Evolutionary conservation across 768 basidiomycete genomes (phyloP), one percentile per base, ranked within the genome.

Genomic region (Russula sp.): DNA sequence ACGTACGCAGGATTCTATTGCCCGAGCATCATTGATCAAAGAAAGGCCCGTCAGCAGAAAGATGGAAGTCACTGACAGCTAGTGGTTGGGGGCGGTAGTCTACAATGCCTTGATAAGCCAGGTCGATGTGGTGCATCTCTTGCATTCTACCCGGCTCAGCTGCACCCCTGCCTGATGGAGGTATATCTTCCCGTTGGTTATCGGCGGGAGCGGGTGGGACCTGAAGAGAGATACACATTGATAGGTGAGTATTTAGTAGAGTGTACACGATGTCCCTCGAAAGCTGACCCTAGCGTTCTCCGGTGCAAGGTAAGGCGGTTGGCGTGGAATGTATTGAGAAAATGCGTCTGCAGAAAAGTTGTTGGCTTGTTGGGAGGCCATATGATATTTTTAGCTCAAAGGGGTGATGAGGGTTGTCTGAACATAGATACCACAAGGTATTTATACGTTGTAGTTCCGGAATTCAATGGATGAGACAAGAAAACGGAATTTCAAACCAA

Each of bases 151-250:
- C n/a, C 9, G n/a, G 46, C n/a, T 22, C 22, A 48, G 22, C 9
- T 24, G 48, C 32, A 7, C 22, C 30, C 46, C 46, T 24, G 3
- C 0, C 22, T 48, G n/a, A n/a, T 0, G 48, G 44, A 16, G 44
- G 57, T n/a, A 48, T 48, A 48, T 58, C 13, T 34, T 46, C 30
- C 32, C 6, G 46, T 58, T 48, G 57, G 22, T 30, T 44, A 24
- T 58, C 8, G 30, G 2, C 16, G 1, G n/a, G 30, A 32, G 46
- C n/a, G 7, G 30, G 57, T 10, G 30, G 32, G 13, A 46, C 57
- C 57, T 58, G 9, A 44, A 34, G 30, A 34, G 18, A 2, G 16
- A 22, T 9, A n/a, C 8, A 24, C 22, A 48, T 13, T 48, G n/a
- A 24, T 48, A 7, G 8, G 22, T 8, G 46, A 46, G 44, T 4